Percentiles rank a stretch among this genome's conserved stretches.
phyloP scores from a whole-genome alignment of 192 early-diverging fungal genomes.

The Rhizophagus sp. region DNA sequence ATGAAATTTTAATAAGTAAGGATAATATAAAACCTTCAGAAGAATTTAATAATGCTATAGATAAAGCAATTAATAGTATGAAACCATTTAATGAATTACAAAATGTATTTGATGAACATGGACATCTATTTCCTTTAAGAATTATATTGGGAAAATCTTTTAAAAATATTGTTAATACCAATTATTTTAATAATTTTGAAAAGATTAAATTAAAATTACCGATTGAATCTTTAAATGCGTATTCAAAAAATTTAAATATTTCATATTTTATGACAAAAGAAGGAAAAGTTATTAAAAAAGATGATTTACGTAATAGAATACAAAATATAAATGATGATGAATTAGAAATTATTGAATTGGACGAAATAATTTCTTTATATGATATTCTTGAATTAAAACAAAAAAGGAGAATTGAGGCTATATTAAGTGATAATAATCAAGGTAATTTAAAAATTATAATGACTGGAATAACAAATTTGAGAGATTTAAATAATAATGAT shows the following conservation, averaged over 20 bases:
- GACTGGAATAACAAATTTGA: background rate
- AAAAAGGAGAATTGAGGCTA: background rate
- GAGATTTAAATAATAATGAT: background rate
- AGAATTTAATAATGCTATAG: background rate
- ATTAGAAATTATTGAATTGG: background rate
- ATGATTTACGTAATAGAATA: background rate
- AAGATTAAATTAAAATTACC: background rate
- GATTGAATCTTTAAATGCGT: background rate
- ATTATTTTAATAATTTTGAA: background rate
- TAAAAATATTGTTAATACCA: background rate
- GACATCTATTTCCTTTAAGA: background rate
- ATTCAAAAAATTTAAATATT: background rate
- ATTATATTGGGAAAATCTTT: background rate
- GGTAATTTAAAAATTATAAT: background rate
- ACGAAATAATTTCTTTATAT: background rate
- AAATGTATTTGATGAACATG: background rate
- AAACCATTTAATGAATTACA: background rate
- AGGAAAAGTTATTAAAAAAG: background rate
- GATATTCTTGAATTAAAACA: background rate
- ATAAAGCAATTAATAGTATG: background rate
- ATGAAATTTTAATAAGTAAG: background rate
- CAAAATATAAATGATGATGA: background rate
- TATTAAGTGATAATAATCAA: background rate
- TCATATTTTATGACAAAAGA: background rate
- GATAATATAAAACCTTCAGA: background rate